Evolutionary conservation across 1,284 basidiomycete genomes (phyloP), one percentile per base, ranked within the genome.

Genomic region (Sporisorium graminicola): DNA sequence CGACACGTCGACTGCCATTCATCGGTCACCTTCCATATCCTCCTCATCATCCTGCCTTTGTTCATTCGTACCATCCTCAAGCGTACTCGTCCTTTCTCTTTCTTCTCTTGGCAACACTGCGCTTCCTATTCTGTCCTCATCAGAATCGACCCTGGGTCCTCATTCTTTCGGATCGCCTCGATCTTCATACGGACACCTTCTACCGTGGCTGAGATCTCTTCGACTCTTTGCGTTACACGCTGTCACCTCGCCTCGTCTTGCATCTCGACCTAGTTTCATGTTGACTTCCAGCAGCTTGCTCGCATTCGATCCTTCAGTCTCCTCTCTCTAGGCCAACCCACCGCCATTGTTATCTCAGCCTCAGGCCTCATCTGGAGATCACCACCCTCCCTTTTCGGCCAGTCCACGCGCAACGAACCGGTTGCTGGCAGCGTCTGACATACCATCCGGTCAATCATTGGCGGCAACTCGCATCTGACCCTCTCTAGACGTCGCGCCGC

Each of bases 1-100:
- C 37, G 37, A 33, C 49, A 20, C 40, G 40, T 43, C 40, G 40
- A n/a, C n/a, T 31, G 18, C 27, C 49, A 50, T 50, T 50, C 29
- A 50, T 50, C 20, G 18, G 49, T 31, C 44, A 13, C 22, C 24
- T 26, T 37, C 35, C 14, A 10, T 37, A 16, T 47, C 49, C 5
- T 29, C 16, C 7, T 31, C 27, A 20, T 20, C 29, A 50, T 22
- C 49, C 12, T 31, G 27, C 20, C 29, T 20, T n/a, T 50, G 40
- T 9, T n/a, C 40, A 43, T n/a, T n/a, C 37, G 10, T 16, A 31
- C 3, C 27, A n/a, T 20, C 27, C 6, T 49, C 16, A 8, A n/a
- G 18, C 49, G 18, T n/a, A n/a, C 40, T n/a, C 7, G 40, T 5
- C n/a, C 16, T 31, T 27, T 31, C 2, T n/a, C 24, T 13, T 22